Evolutionary conservation across 768 basidiomycete genomes (phyloP).

Genomic region (Russula olivacea): DNA sequence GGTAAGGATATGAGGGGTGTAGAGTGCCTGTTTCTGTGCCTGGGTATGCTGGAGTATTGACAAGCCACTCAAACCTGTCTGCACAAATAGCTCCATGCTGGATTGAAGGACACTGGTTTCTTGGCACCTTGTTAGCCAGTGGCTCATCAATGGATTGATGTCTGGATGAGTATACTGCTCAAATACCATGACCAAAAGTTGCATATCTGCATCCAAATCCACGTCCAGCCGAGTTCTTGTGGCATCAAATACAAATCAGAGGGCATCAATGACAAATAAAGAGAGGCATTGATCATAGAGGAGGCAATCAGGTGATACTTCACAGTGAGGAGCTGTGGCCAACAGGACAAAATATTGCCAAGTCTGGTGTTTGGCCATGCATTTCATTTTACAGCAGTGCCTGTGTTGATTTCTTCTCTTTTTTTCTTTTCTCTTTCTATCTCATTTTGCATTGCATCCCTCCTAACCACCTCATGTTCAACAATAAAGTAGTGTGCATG

Average conservation of each 20-base stretch:
- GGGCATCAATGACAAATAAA: constrained; percentile 64
- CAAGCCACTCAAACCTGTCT: constrained; percentile 62
- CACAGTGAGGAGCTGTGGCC: constrained; percentile 48
- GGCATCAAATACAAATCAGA: constrained; percentile 57
- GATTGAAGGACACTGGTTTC: constrained; percentile 72
- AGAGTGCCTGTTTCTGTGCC: constrained; percentile 58
- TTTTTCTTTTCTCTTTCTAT: too few relatives aligned
- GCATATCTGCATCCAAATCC: constrained; percentile 75
- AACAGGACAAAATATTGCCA: constrained; percentile 41
- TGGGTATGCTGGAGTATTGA: constrained; percentile 61
- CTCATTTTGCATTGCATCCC: too few relatives aligned
- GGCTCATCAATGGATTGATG: constrained; percentile 57
- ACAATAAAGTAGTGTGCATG: too few relatives aligned
- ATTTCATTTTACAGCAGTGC: too few relatives aligned
- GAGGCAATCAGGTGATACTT: constrained; percentile 57
- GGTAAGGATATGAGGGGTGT: constrained; percentile 70
- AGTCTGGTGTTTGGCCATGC: too few relatives aligned
- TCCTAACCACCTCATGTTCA: too few relatives aligned
- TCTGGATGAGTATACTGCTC: constrained; percentile 70
- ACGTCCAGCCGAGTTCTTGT: constrained; percentile 51
- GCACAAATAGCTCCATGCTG: constrained; percentile 67
- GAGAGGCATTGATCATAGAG: constrained; percentile 53
- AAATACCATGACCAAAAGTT: constrained; percentile 75
- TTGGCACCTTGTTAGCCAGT: constrained; percentile 78
- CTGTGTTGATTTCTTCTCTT: too few relatives aligned